These are phyloP conservation scores for Aspergillus novoparasiticus DNA, from an alignment of 2,329 filamentous ascomycete species.

Conservation along the genomic window DNA sequence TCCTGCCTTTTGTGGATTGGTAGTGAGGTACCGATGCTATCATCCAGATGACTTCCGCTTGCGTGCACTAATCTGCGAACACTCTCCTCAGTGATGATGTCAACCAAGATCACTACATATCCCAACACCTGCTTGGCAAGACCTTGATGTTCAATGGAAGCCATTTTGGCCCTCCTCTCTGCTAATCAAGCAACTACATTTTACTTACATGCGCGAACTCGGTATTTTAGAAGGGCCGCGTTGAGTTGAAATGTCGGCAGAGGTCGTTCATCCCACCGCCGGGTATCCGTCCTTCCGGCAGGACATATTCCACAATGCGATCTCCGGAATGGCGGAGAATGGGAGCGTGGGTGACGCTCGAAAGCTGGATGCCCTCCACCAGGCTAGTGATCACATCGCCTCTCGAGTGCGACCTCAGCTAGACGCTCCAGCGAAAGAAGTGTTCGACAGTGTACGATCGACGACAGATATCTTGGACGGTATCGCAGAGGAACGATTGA, in stretches of 20 bases:
- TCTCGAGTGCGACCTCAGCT: not conserved
- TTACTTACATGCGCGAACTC: not conserved
- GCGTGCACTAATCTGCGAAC: not conserved
- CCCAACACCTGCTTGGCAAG: not conserved
- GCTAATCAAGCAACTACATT: not conserved
- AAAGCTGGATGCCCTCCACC: not conserved
- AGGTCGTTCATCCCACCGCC: not conserved
- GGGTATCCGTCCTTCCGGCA: slow-evolving; percentile 1
- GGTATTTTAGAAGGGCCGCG: not conserved
- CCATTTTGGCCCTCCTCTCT: not conserved
- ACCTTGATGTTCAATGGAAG: not conserved
- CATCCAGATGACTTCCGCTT: not conserved
- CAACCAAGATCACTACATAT: not conserved
- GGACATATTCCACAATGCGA: not conserved
- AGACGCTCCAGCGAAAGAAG: slow-evolving; percentile 34
- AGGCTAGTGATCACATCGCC: slow-evolving; percentile 34
- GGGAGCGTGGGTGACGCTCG: not conserved
- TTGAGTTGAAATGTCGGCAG: not conserved
- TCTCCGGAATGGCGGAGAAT: not conserved
- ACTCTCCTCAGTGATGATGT: not conserved
- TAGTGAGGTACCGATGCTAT: not conserved
- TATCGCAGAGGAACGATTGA: slow-evolving; percentile 3
- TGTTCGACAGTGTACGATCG: not conserved
- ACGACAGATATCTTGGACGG: not conserved
- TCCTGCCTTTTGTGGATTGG: not conserved